Conservation (phyloP, 2,329 filamentous ascomycete species). For the Aspergillus sp. region DNA sequence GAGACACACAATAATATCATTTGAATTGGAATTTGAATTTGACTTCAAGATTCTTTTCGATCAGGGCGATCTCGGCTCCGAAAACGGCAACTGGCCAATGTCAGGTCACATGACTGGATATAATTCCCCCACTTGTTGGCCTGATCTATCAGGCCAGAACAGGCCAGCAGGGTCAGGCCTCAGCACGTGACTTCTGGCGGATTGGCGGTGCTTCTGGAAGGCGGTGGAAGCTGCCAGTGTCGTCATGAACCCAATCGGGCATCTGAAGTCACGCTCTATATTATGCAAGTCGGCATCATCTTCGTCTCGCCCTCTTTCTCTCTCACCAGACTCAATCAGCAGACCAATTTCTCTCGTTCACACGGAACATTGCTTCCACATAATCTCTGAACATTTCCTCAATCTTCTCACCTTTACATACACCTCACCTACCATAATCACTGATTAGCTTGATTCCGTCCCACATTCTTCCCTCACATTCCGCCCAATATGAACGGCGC, state of each 20-base stretch:
- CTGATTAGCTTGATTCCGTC: too few species aligned
- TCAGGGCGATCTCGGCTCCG: neutral
- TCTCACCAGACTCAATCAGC: neutral
- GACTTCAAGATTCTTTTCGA: too few species aligned
- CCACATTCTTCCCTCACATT: neutral
- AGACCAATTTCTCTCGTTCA: too few species aligned
- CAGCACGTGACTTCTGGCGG: slow-evolving; percentile 16
- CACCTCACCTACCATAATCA: too few species aligned
- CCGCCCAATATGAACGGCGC: slow-evolving; percentile 46
- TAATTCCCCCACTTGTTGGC: neutral
- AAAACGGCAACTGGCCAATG: neutral
- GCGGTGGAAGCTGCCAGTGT: slow-evolving; percentile 36
- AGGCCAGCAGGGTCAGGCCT: neutral
- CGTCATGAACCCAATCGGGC: slow-evolving; percentile 31
- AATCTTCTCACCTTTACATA: too few species aligned
- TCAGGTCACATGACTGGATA: neutral
- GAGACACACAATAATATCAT: too few species aligned
- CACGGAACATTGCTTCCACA: too few species aligned
- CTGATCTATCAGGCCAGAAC: neutral
- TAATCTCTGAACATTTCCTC: too few species aligned
- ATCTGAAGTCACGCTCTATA: slow-evolving; percentile 10
- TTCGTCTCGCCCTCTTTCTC: neutral
- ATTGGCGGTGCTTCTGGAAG: slow-evolving; percentile 35
- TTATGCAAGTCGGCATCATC: neutral
- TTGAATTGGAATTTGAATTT: too few species aligned